Evolutionary conservation across 1,284 basidiomycete species (phyloP).

Genomic region (Cutaneotrichosporon mucoides): DNA sequence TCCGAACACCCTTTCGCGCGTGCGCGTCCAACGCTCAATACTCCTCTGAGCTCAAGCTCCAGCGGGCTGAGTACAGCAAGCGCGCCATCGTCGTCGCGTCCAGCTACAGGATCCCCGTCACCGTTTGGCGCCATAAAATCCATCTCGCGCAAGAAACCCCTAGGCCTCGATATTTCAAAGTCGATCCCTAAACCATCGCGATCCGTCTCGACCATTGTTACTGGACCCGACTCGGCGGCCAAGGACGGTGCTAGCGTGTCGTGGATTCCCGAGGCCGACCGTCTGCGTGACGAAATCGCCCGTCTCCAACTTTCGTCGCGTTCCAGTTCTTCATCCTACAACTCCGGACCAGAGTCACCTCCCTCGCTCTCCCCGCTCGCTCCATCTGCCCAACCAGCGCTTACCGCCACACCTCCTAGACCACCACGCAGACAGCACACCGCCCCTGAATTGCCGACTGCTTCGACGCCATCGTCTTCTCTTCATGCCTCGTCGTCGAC

Average conservation of each 20-base stretch:
- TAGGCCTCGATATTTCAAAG: conserved; percentile 42
- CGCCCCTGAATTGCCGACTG: conserved; percentile 9
- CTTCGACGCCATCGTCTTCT: conserved; percentile 6
- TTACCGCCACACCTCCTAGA: conserved; percentile 6
- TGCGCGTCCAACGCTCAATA: neutral
- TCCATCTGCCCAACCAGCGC: neutral
- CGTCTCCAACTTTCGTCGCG: conserved; percentile 60
- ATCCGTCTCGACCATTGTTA: conserved; percentile 8
- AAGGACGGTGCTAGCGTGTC: conserved; percentile 18
- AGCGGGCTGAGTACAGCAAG: neutral
- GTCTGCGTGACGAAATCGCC: conserved; percentile 45
- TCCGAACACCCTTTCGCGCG: conserved; percentile 1
- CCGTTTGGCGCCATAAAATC: conserved; percentile 28
- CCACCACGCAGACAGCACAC: conserved; percentile 15
- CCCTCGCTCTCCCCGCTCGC: conserved; percentile 18
- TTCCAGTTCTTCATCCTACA: conserved; percentile 47
- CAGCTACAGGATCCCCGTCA: neutral
- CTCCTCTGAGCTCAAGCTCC: neutral
- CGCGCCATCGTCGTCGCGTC: neutral
- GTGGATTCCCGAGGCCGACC: conserved; percentile 51
- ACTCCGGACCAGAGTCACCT: conserved; percentile 19
- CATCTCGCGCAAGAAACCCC: conserved; percentile 46
- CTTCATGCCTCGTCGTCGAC: conserved; percentile 1
- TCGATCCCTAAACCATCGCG: conserved; percentile 35
- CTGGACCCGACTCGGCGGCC: conserved; percentile 15